A percentile compares a stretch with the other conserved stretches of the same genome.
Evolutionary conservation across 306 rosid genomes (phyloP).

Genomic region (Malus sieversii): DNA sequence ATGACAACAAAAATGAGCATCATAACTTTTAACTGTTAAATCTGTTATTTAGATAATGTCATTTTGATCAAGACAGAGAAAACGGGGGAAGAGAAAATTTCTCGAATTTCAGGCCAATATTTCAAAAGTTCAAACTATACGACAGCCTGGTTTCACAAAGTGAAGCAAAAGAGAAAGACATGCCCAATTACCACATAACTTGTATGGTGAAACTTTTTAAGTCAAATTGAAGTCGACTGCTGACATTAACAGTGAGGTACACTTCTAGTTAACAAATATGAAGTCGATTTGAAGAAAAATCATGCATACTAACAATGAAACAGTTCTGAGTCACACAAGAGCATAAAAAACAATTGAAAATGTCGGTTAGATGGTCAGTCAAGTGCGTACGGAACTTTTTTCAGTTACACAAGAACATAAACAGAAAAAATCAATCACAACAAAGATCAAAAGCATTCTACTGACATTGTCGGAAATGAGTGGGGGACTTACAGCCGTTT

Average conservation of each 20-base stretch:
- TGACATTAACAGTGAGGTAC: background rate
- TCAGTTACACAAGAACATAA: background rate
- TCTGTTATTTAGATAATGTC: background rate
- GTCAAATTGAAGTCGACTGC: background rate
- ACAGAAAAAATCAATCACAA: conserved; percentile 1
- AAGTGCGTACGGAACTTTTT: background rate
- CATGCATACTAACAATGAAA: background rate
- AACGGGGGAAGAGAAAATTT: background rate
- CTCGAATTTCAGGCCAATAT: background rate
- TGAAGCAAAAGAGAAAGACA: background rate
- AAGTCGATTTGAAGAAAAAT: background rate
- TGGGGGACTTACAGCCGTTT: conserved; percentile 55
- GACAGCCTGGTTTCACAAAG: too few species aligned
- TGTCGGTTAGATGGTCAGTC: background rate
- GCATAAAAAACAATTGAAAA: background rate
- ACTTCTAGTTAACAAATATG: background rate
- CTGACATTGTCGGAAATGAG: conserved; percentile 1
- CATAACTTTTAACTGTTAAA: background rate
- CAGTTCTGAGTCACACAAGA: background rate
- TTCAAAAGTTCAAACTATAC: background rate
- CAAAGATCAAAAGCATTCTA: background rate
- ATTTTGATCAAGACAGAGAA: background rate
- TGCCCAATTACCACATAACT: background rate
- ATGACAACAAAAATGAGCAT: background rate
- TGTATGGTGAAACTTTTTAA: background rate